Base-by-base conservation (phyloP, 2,329 filamentous ascomycete species). In the Remersonia thermophila region DNA sequence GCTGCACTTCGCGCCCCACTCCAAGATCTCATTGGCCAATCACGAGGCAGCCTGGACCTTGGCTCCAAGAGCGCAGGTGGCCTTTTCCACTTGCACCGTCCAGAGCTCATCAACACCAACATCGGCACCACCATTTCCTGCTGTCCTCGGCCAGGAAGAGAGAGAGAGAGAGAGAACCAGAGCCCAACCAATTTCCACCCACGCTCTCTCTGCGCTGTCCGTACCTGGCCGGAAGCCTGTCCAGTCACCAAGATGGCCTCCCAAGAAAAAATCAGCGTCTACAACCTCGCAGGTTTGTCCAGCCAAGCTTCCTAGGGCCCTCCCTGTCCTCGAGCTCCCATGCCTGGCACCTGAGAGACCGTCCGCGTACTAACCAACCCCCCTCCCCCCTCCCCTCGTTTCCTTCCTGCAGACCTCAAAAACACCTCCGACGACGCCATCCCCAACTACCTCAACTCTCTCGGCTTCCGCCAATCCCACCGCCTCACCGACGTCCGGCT, bases 391-490 rank as follows among this genome's bases (percentile, higher is more conserved):
- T 9, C 20, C 20, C 9, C 20, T 23, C 20, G 5, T 23, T 23
- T 9, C n/a, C n/a, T n/a, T n/a, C n/a, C n/a, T n/a, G n/a, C 55
- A 93, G 91, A 96, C 57, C 80, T 98, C 46, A 96, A 96, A 62
- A 93, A 91, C 65, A 93, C 87, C 27, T 85, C 83, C 47, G 91
- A 98, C 64, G 91, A 98, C 62, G 85, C 87, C 39, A 79, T 98
- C 41, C 77, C 83, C 40, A 86, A 91, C 62, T 96, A 96, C 66
- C 77, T 98, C 45, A 89, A 84, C 61, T 83, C 77, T 23, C 77
- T 96, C 56, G 78, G 70, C 47, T 95, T 95, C 67, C 72, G 65
- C 44, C 86, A 93, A 61, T 78, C 82, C 45, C 80, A 96, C 63
- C 70, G 62, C 39, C 77, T 91, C 32, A 76, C 78, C 51, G 87